A percentile compares a stretch with the other conserved stretches of the same genome.
These are phyloP conservation scores for Xerocomellus dryophilus DNA, from an alignment of 768 basidiomycete species.

Conservation along the genomic window DNA sequence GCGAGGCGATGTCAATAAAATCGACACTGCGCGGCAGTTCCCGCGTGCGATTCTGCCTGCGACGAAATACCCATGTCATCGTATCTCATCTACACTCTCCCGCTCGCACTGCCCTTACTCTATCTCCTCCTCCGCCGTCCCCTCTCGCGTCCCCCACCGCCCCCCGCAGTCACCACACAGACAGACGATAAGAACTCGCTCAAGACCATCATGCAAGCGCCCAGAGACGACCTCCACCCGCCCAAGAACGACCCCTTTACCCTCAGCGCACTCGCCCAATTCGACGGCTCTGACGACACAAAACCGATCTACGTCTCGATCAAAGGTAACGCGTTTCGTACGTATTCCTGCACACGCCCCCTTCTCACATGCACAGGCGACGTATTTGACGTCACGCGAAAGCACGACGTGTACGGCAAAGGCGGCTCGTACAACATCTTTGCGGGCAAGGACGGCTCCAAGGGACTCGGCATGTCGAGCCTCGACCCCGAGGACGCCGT, in stretches of 20 bases:
- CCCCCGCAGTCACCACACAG: conserved; percentile 8
- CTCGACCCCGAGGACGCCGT: conserved; percentile 83
- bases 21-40: conserved; percentile 6
- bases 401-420: conserved; percentile 84
- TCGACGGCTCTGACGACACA: conserved; percentile 60
- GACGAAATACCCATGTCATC: conserved; percentile 2
- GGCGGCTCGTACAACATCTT: conserved; percentile 81
- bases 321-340: conserved; percentile 64
- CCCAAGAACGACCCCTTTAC: conserved; percentile 82
- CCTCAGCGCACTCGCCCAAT: conserved; percentile 60
- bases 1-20: no score
- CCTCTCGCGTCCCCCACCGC: conserved; percentile 3
- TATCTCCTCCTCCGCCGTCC: conserved; percentile 21
- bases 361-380: conserved; percentile 39
- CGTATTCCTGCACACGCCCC: not conserved
- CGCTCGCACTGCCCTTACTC: conserved; percentile 31
- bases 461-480: conserved; percentile 86
- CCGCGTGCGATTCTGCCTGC: conserved; percentile 10
- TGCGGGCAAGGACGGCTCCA: conserved; percentile 91
- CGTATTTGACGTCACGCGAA: conserved; percentile 85
- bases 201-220: conserved; percentile 72
- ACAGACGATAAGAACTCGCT: conserved; percentile 31
- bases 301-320: conserved; percentile 90
- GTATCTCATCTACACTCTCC: conserved; percentile 31
- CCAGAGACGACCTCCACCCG: conserved; percentile 55